Base-by-base conservation (phyloP, 179 eudicot species). In the Camellia oleifera region DNA sequence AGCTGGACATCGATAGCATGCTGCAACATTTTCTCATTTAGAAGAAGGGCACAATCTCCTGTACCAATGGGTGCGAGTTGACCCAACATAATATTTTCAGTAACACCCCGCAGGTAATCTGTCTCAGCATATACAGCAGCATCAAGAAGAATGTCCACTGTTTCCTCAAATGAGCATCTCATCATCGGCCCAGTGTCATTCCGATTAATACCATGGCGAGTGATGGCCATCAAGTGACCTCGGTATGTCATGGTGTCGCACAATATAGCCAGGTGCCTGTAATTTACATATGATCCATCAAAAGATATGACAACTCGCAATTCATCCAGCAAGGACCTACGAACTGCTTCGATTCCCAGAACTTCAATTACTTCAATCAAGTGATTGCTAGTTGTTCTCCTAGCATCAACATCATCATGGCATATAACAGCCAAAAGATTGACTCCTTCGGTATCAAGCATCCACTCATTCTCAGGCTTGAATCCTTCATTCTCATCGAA, bases 111-210 rank as follows among this genome's bases (percentile, higher is more conserved):
- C 78, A 97, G 84, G 84, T 85, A 75, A 81, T 97, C 99, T 1
- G 94, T 89, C 75, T 97, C 99, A 0, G 99, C 99, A 85, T 88
- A 92, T 3, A 93, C 97, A 81, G 99, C 98, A 85, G 98, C 98
- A 84, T 95, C 99, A 40, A 97, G 94, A 74, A 97, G 98, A 84
- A 97, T 97, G 83, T 95, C 99, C 71, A 97, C 99, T n/a, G 99
- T 97, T 86, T 97, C 99, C 85, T 97, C 99, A 83, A 97, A 97
- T 17, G 99, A 97, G 87, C 98, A 95, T 78, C 99, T 92, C 99
- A 95, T 97, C 89, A 97, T 72, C 0, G 99, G 99, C 14, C 99
- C 98, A 10, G 99, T 97, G 75, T 93, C 95, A 69, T 95, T 95
- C 20, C 99, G 84, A 70, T 97, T 97, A 75, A 97, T 97, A 54